Conservation (phyloP, 441 rosid genomes). For the Sinapis alba region DNA sequence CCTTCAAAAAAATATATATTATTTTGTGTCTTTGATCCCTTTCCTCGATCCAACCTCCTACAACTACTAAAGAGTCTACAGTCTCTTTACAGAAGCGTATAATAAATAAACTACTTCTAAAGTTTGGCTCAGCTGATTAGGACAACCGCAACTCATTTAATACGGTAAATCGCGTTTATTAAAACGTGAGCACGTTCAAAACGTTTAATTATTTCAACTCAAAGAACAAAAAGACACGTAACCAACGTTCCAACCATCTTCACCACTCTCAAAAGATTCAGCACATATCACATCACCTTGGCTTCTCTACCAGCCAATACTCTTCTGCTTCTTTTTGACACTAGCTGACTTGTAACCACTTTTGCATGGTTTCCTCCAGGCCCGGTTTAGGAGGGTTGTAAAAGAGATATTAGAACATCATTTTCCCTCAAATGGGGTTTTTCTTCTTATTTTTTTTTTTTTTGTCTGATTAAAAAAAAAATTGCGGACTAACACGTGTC, state of each 20-base stretch:
- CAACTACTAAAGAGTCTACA: neutral
- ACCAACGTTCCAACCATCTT: neutral
- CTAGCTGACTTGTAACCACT: constrained; percentile 73
- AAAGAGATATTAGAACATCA: too few species aligned
- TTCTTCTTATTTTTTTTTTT: too few species aligned
- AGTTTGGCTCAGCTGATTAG: neutral
- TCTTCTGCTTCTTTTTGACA: constrained; percentile 57
- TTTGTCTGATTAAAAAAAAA: too few species aligned
- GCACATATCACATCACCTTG: constrained; percentile 17
- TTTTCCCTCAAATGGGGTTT: too few species aligned
- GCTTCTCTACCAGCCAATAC: constrained; percentile 33
- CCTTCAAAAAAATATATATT: too few species aligned
- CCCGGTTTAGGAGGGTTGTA: too few species aligned
- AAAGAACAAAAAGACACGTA: neutral
- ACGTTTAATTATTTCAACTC: constrained; percentile 16
- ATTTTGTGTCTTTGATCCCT: neutral
- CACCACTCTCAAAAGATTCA: constrained; percentile 12
- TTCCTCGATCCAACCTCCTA: constrained; percentile 22
- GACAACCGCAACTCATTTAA: neutral
- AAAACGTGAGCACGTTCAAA: neutral
- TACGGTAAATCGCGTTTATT: neutral
- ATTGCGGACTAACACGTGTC: too few species aligned
- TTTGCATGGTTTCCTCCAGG: constrained; percentile 81
- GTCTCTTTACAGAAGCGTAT: constrained; percentile 3
- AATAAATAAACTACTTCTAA: neutral